Evolutionary conservation across 2,329 filamentous ascomycete genomes (phyloP), one percentile per base, ranked within the genome.

Genomic region (Scopulariopsis brevicaulis): DNA sequence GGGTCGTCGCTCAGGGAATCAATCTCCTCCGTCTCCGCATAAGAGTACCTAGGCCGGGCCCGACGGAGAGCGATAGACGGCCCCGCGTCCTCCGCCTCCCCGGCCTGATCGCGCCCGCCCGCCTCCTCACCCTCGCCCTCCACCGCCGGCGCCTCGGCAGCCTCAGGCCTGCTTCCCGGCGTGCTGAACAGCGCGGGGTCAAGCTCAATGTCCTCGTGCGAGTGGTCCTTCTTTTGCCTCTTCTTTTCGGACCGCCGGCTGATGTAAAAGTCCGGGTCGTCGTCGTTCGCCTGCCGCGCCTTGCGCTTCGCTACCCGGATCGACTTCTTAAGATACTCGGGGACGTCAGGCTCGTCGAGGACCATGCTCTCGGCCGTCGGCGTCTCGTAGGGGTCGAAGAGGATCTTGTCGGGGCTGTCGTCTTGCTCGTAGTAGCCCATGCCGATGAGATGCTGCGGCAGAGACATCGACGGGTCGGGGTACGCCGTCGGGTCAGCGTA

Each of bases 351-450:
- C 55, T 80, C 74, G 10, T 75, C 70, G 5, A 70, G 65, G 37
- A 68, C 64, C 57, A 80, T 64, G 12, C 68, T 67, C 4, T 79
- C 76, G 4, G 73, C 71, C 14, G 76, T 69, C 5, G 80, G 81
- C 32, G 73, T 73, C 62, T 83, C 77, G 64, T 82, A 84, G 10
- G 77, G 77, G 61, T 84, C 79, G 59, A 84, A 84, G 3, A 84
- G 66, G 65, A 84, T 84, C 64, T 73, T 80, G 65, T 83, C 79
- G 1, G 77, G 74, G 24, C 74, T 75, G 62, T 82, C 78, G 60
- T 81, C 79, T 63, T 82, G 80, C 59, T 83, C 76, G 64, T 83
- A 84, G 66, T 83, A 84, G 11, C 80, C 81, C 73, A 82, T 78
- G 18, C 81, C 81, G 61, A 83, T 71, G 67, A 76, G 78, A 35